Base-by-base conservation (phyloP, 2,329 filamentous ascomycete genomes). In the Ophiobolus disseminans region DNA sequence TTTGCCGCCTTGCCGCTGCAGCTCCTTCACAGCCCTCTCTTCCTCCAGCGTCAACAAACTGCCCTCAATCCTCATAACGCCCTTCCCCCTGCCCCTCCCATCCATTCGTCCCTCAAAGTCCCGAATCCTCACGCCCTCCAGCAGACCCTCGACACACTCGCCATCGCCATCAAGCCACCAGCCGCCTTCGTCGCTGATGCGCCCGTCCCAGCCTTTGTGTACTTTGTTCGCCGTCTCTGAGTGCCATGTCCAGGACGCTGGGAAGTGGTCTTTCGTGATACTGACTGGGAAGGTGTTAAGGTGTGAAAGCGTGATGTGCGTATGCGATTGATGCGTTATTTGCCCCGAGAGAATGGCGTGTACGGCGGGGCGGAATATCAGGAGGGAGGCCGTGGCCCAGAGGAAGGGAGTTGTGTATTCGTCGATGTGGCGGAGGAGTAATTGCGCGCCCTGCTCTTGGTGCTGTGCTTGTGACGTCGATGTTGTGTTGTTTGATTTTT, bases 261-360 rank as follows among this genome's bases (percentile, higher is more conserved):
- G 94, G 13, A 99, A 78, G 26, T 90, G 81, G 52, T 83, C 84
- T 17, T 87, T 81, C 63, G 93, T 88, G 50, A 99, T 89, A 34
- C 88, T 90, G 1, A 93, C 90, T 60, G 94, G 96, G 80, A 97
- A 97, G 58, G 91, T 85, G 72, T 93, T 93, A 75, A 91, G 92
- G 71, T 91, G 94, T 9, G 95, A 85, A 2, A 97, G 83, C 16
- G 93, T 92, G 5, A 99, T 81, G 67, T 97, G 91, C 5, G 90
- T 91, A 61, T 94, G 90, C 38, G 88, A 93, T 69, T 96, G 90
- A 22, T 97, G 79, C 64, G 93, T 94, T 46, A 97, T 83, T 59
- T 82, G 86, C 9, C 91, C 94, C 58, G 92, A 87, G 67, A 97
- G 82, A 73, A 82, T 85, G 7, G 86, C 84, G 26, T 90, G 89